A percentile compares a stretch with the other conserved stretches of the same genome.
Conservation (phyloP, 2,329 filamentous ascomycete genomes). For the Nannizzia gypsea region DNA sequence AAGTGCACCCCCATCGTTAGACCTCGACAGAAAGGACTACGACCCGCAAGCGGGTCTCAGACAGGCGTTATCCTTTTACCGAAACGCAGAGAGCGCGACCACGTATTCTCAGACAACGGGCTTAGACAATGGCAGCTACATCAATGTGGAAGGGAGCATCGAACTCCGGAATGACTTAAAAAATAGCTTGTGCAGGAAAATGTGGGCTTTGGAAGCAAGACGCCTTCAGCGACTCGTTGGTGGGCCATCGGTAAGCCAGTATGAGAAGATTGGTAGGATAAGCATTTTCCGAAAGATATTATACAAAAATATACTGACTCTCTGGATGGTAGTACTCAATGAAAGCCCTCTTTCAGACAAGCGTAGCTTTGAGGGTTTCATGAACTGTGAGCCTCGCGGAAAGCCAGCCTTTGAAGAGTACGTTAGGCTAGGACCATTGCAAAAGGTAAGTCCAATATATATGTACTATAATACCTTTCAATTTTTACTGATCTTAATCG, state of each 20-base stretch:
- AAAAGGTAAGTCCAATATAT: conserved; percentile 21
- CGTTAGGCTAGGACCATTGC: conserved; percentile 29
- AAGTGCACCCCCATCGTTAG: conserved; percentile 29
- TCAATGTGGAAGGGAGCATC: conserved; percentile 34
- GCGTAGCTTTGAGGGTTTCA: conserved; percentile 29
- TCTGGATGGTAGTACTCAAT: conserved; percentile 21
- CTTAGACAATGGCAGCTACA: conserved; percentile 32
- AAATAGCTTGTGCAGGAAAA: conserved; percentile 30
- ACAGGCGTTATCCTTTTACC: conserved; percentile 32
- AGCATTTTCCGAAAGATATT: not conserved
- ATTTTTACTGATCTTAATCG: not conserved
- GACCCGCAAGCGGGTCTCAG: conserved; percentile 31
- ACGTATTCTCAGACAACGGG: conserved; percentile 28
- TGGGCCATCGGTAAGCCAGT: conserved; percentile 25
- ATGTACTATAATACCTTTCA: not conserved
- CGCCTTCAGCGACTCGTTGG: conserved; percentile 31
- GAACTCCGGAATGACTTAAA: conserved; percentile 29
- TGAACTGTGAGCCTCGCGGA: conserved; percentile 29
- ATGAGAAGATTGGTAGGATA: conserved; percentile 28
- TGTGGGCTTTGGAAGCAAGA: conserved; percentile 34
- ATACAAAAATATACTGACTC: not conserved
- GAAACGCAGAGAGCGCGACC: conserved; percentile 28
- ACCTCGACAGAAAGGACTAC: conserved; percentile 31
- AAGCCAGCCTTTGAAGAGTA: conserved; percentile 28
- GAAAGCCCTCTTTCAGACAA: conserved; percentile 23